A percentile compares a stretch with the other conserved stretches of the same genome.
Conservation (phyloP, 371 early-diverging fungal genomes). For the Chytridiales sp. region DNA sequence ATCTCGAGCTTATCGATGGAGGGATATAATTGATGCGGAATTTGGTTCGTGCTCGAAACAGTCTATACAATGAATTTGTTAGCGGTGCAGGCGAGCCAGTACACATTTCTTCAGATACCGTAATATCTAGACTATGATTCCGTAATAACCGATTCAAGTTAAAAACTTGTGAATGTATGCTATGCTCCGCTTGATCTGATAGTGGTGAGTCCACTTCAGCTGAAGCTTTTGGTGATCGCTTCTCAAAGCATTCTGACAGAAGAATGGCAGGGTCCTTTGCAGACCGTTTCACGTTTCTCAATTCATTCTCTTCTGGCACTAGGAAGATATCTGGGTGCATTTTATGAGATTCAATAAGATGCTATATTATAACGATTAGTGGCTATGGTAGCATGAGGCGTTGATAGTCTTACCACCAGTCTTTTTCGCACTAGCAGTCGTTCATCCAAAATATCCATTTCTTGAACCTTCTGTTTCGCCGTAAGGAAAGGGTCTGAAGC, state of each 20-base stretch:
- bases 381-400: not conserved
- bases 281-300: not conserved
- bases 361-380: not conserved
- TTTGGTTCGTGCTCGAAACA: not conserved
- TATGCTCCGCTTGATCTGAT: not conserved
- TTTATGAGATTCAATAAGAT: constrained; percentile 15
- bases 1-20: constrained; percentile 6
- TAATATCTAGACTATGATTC: constrained; percentile 9
- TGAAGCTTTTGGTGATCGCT: not conserved
- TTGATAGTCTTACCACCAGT: not conserved
- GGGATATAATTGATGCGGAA: not conserved
- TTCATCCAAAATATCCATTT: constrained; percentile 24
- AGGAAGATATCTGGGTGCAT: constrained; percentile 13
- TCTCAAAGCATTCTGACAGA: constrained; percentile 5
- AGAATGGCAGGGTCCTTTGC: not conserved
- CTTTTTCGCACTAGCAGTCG: constrained; percentile 6
- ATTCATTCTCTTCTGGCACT: not conserved
- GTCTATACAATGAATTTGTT: not conserved
- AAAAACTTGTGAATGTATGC: constrained; percentile 8
- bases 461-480: constrained; percentile 1
- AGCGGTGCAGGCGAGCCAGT: not conserved
- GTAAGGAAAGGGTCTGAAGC: constrained; percentile 10
- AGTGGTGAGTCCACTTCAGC: no score
- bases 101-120: constrained; percentile 5
- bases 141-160: constrained; percentile 20